Evolutionary conservation across 352 stramenopile species (phyloP).

Genomic region (Phytopythium sindhum): DNA sequence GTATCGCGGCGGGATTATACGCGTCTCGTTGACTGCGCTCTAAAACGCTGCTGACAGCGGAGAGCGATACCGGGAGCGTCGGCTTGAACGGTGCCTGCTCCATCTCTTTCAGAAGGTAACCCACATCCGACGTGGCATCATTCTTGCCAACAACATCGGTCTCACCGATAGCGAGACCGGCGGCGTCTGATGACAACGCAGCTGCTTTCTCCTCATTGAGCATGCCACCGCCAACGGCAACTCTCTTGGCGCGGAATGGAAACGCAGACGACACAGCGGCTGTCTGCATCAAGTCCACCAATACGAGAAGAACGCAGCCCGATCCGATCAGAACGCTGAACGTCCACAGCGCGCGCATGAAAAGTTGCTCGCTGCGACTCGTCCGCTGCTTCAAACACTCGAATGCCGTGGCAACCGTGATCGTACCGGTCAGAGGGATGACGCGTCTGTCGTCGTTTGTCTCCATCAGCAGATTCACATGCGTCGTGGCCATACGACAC

Average conservation of each 20-base stretch:
- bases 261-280: neutral
- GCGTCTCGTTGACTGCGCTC: constrained; percentile 17
- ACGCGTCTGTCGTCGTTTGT: neutral
- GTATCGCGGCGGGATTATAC: neutral
- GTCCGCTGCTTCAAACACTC: neutral
- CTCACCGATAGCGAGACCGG: neutral
- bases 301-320: neutral
- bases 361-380: neutral
- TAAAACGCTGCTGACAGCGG: constrained; percentile 18
- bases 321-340: neutral
- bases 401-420: neutral
- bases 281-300: neutral
- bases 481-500: neutral
- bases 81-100: constrained; percentile 17
- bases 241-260: neutral
- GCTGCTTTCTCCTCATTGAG: neutral
- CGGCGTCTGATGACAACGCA: neutral
- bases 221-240: neutral
- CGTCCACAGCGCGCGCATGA: neutral
- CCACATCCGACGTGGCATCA: constrained; percentile 4
- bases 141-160: neutral
- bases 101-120: constrained; percentile 13
- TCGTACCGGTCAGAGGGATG: neutral
- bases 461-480: neutral
- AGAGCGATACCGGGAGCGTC: constrained; percentile 15